phyloP scores from a whole-genome alignment of 257 asterid genomes.

The Coffea canephora region DNA sequence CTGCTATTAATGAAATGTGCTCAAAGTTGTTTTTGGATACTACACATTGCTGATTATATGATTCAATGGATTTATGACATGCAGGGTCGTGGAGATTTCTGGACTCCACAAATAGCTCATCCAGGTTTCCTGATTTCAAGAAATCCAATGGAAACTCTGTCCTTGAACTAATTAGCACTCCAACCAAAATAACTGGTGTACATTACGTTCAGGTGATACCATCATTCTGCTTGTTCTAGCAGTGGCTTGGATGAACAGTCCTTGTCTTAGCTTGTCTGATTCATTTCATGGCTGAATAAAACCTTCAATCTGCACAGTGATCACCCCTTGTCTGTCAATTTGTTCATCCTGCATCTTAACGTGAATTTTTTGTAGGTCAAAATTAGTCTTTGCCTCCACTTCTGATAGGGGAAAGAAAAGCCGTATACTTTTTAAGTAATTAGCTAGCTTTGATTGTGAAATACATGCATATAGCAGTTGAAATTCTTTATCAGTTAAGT shows the following conservation, averaged over 20 bases:
- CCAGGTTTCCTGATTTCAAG: slow-evolving; percentile 79
- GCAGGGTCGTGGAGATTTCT: slow-evolving; percentile 88
- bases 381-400: too few relatives aligned
- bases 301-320: neutral
- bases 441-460: neutral
- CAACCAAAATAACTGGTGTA: slow-evolving; percentile 92
- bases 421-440: neutral
- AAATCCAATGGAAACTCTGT: slow-evolving; percentile 72
- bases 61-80: slow-evolving; percentile 11
- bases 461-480: neutral
- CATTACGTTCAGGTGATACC: slow-evolving; percentile 92
- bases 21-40: neutral
- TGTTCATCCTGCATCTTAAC: neutral
- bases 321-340: neutral
- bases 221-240: slow-evolving; percentile 12
- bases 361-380: neutral
- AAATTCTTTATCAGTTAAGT: neutral
- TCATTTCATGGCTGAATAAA: neutral
- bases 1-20: neutral
- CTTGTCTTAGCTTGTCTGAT: neutral
- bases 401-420: neutral
- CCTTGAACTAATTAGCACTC: slow-evolving; percentile 78
- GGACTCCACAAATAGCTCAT: slow-evolving; percentile 63
- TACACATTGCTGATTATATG: neutral
- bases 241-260: neutral